Conservation (phyloP, 2,329 filamentous ascomycete species). For the Chrysoporthe austroafricana region DNA sequence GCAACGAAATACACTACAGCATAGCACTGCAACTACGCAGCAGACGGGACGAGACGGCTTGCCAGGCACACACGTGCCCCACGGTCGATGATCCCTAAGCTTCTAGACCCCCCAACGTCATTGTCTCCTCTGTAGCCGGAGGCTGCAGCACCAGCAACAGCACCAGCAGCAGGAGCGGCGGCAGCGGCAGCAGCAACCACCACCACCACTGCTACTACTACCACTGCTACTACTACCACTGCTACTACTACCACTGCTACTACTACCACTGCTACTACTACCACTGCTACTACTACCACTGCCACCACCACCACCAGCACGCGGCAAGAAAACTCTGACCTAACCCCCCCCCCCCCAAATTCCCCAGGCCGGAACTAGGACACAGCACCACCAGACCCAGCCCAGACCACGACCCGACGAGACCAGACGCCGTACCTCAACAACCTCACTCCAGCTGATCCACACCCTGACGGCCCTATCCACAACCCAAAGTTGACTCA, state of each 20-base stretch:
- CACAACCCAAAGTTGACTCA: conserved; percentile 8
- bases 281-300: background rate
- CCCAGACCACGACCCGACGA: background rate
- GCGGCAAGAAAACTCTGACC: conserved; percentile 26
- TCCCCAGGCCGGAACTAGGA: too few species aligned
- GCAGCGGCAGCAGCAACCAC: background rate
- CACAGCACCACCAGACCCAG: background rate
- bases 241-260: background rate
- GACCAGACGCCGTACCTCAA: background rate
- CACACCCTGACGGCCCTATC: conserved; percentile 7
- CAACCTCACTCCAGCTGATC: conserved; percentile 9
- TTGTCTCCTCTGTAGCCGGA: conserved; percentile 4
- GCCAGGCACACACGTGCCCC: conserved; percentile 1
- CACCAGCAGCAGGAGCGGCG: background rate
- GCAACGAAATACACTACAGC: too few species aligned
- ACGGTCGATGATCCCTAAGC: background rate
- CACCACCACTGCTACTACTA: background rate
- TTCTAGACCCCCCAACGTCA: conserved; percentile 24
- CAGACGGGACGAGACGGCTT: background rate
- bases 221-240: background rate
- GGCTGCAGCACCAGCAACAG: background rate
- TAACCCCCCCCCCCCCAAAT: background rate
- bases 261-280: background rate
- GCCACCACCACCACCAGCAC: background rate
- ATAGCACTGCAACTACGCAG: too few species aligned